phyloP scores from a whole-genome alignment of 139 green algal species.

The Tetradesmus obliquus region DNA sequence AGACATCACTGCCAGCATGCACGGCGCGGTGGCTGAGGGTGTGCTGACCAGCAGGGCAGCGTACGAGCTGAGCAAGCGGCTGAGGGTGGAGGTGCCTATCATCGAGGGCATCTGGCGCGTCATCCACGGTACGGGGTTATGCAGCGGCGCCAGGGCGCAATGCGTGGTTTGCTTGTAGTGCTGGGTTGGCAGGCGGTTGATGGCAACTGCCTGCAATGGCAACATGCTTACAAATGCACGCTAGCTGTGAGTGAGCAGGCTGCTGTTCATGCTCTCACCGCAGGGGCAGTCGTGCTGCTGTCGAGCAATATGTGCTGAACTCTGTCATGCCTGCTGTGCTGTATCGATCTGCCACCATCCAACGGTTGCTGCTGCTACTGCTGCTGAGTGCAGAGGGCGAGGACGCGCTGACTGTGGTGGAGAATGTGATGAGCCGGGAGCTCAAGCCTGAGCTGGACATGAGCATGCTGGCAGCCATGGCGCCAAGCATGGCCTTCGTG shows the following conservation, averaged over 20 bases:
- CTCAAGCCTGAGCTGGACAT: constrained; percentile 73
- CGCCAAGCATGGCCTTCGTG: not conserved
- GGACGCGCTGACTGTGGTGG: constrained; percentile 62
- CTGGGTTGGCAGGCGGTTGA: not conserved
- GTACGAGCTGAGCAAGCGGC: constrained; percentile 63
- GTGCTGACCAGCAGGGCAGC: constrained; percentile 79
- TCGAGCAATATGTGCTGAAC: too few species aligned
- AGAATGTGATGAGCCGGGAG: constrained; percentile 66
- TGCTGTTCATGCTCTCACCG: too few species aligned
- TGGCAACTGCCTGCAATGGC: too few species aligned
- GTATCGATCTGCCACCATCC: too few species aligned
- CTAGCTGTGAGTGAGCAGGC: not conserved
- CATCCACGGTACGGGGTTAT: constrained; percentile 55
- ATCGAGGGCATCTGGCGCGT: constrained; percentile 87
- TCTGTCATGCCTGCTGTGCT: too few species aligned
- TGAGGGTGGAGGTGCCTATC: constrained; percentile 81
- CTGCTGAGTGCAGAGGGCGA: constrained; percentile 59
- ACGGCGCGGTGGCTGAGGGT: constrained; percentile 82
- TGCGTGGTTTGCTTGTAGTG: not conserved
- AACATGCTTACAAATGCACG: not conserved
- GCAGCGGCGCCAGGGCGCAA: too few species aligned
- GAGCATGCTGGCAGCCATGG: constrained; percentile 1
- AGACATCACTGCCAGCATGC: constrained; percentile 84
- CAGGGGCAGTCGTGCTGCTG: too few species aligned
- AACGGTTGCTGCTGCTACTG: constrained; percentile 1